Evolutionary conservation across 257 asterid species (phyloP), one percentile per base, ranked within the genome.

Genomic region (Ilex asprella): DNA sequence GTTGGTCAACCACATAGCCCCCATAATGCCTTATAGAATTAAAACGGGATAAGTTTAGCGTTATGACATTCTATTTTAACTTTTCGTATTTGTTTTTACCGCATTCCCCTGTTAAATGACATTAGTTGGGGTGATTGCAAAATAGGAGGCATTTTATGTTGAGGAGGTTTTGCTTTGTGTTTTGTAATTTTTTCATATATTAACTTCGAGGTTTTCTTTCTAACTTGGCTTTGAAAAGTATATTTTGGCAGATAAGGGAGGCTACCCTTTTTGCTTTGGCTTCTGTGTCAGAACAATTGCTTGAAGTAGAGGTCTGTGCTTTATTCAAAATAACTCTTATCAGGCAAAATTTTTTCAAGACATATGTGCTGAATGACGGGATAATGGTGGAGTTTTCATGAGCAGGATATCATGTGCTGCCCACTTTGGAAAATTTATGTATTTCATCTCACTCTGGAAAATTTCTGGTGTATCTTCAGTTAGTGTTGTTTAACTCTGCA

Each of bases 191-290:
- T 14, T 46, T 46, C 3, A 46, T 10, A 10, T 46, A 46, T 14
- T 46, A 11, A 11, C 52, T 46, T 7, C 10, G 3, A 46, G 13
- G 13, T 15, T 53, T n/a, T 8, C 57, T 16, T 53, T 21, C 57
- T 21, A 16, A 53, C 57, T 53, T 31, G 5, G 11, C 3, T 53
- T 16, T 15, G 57, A 53, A 16, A 53, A 2, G 7, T 53, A 10
- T 10, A 43, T 62, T 65, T 67, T 78, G 79, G 65, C 91, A 92
- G 99, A 78, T 86, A 71, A 84, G 87, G 66, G 99, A 92, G 82
- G 99, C 99, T 59, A 77, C 89, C 70, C 80, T 89, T 59, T 92
- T 81, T 76, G 87, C 95, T 51, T 67, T 92, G 83, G 93, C 94
- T 79, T 79, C 96, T 15, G 86, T 89, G 64, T 81, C 97, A 6